These are phyloP conservation scores for Penicillium flavigenum DNA, from an alignment of 495 filamentous ascomycete genomes.

Conservation along the genomic window DNA sequence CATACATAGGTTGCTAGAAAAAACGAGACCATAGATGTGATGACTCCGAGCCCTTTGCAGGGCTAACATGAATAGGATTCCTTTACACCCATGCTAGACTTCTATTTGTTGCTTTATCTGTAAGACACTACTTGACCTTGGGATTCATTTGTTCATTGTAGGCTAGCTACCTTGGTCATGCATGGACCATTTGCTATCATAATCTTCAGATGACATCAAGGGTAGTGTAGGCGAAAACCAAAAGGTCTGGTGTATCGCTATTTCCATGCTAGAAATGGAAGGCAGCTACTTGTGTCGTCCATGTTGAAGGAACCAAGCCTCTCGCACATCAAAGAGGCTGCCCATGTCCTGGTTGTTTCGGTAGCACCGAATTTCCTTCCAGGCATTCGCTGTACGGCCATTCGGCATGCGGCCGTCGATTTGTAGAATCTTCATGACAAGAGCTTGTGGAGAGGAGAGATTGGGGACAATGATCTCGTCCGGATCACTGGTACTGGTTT, in stretches of 20 bases:
- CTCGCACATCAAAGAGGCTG: slow-evolving; percentile 53
- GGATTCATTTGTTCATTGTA: not conserved
- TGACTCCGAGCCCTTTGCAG: too few relatives aligned
- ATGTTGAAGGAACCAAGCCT: slow-evolving; percentile 41
- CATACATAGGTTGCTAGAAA: too few relatives aligned
- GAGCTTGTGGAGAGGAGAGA: slow-evolving; percentile 29
- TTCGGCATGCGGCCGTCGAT: slow-evolving; percentile 35
- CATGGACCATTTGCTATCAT: not conserved
- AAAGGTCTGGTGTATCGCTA: not conserved
- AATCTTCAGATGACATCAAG: not conserved
- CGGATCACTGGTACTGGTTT: slow-evolving; percentile 2
- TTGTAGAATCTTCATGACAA: slow-evolving; percentile 42
- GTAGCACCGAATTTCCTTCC: slow-evolving; percentile 52
- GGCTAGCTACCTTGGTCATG: not conserved
- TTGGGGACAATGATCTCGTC: slow-evolving; percentile 36
- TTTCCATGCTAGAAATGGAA: slow-evolving; percentile 4
- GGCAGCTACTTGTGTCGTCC: slow-evolving; percentile 10
- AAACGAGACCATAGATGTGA: too few relatives aligned
- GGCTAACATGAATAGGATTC: too few relatives aligned
- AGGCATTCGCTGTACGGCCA: slow-evolving; percentile 48
- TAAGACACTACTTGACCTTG: not conserved
- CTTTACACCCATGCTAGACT: not conserved
- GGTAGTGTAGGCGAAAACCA: not conserved
- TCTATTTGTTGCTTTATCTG: not conserved
- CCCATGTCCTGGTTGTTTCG: slow-evolving; percentile 58